Evolutionary conservation across 345 rosid genomes (phyloP).

Genomic region (Brassica nigra): DNA sequence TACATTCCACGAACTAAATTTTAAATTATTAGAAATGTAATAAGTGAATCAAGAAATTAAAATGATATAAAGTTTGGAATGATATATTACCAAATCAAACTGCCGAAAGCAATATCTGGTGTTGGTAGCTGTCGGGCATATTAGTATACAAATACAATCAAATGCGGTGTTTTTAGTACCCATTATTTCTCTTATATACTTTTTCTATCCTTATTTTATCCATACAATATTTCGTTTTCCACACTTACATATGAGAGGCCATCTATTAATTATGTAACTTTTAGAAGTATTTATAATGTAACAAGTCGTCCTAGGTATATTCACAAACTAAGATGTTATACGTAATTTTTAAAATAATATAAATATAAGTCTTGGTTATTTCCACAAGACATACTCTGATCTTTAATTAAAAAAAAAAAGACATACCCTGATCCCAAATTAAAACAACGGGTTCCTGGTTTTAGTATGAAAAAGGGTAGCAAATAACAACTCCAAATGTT

Average conservation of each 20-base stretch:
- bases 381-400: neutral
- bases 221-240: neutral
- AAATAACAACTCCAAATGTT: slow-evolving; percentile 36
- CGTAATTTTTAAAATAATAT: neutral
- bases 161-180: slow-evolving; percentile 2
- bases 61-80: slow-evolving; percentile 1
- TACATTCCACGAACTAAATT: slow-evolving; percentile 12
- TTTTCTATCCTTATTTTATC: neutral
- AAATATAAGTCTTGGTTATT: neutral
- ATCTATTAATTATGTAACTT: neutral
- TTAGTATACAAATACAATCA: neutral
- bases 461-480: neutral
- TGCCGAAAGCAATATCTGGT: slow-evolving; percentile 37
- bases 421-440: neutral
- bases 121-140: slow-evolving; percentile 36
- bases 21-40: neutral
- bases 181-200: neutral
- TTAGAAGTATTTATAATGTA: neutral
- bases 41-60: neutral
- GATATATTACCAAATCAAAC: slow-evolving; percentile 25
- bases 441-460: neutral
- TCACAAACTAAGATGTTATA: neutral
- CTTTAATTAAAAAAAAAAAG: neutral
- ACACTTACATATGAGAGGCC: neutral
- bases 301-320: neutral